phyloP scores from a whole-genome alignment of 352 stramenopile species.

The Phytophthora capsici region DNA sequence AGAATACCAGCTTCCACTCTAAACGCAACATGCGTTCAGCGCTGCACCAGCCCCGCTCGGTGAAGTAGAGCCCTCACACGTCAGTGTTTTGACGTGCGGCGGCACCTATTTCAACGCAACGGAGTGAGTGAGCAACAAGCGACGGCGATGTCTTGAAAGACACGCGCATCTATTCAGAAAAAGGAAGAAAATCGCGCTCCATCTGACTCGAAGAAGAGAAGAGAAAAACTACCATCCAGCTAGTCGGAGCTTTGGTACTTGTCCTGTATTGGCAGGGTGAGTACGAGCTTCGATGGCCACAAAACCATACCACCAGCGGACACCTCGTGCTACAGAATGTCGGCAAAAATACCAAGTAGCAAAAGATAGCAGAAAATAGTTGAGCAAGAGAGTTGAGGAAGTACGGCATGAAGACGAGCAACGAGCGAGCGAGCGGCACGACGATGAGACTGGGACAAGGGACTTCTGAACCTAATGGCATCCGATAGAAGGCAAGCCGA shows the following conservation, averaged over 20 bases:
- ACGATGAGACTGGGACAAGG: constrained; percentile 16
- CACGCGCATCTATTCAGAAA: constrained; percentile 17
- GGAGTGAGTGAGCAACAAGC: constrained; percentile 37
- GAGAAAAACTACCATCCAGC: constrained; percentile 32
- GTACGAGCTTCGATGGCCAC: constrained; percentile 12
- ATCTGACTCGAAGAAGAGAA: constrained; percentile 34
- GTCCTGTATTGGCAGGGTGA: constrained; percentile 16
- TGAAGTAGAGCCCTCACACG: constrained; percentile 55
- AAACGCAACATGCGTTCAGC: constrained; percentile 60
- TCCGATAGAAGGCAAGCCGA: constrained; percentile 32
- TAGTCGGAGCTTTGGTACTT: constrained; percentile 17
- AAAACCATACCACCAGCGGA: constrained; percentile 24
- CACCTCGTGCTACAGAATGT: constrained; percentile 44
- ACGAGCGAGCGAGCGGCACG: constrained; percentile 34
- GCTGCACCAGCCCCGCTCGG: constrained; percentile 73
- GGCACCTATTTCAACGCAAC: constrained; percentile 35
- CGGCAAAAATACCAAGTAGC: constrained; percentile 35
- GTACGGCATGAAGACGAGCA: constrained; percentile 35
- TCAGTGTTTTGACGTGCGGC: constrained; percentile 34
- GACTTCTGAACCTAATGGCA: constrained; percentile 5
- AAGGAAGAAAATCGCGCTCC: constrained; percentile 38
- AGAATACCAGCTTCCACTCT: constrained; percentile 42
- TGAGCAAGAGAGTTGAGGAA: constrained; percentile 18
- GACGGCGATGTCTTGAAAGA: constrained; percentile 10
- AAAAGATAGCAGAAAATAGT: constrained; percentile 37